These are phyloP conservation scores for Gastroboletus turbinatus DNA, from an alignment of 1,284 basidiomycete genomes.

Conservation along the genomic window DNA sequence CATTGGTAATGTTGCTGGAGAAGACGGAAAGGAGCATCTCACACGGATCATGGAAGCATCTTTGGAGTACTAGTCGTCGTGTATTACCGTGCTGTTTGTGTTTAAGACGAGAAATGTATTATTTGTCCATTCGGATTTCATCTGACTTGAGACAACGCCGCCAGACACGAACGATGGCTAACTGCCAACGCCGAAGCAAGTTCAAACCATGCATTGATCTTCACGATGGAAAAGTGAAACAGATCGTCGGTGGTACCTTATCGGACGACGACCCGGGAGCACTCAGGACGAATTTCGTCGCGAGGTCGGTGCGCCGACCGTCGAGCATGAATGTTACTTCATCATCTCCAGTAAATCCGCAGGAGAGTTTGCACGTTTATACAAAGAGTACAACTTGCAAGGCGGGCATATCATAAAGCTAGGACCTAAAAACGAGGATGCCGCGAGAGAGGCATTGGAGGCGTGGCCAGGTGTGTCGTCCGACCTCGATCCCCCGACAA, in stretches of 20 bases:
- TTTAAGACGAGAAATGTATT: conserved; percentile 2
- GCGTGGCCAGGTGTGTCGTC: conserved; percentile 74
- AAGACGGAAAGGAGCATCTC: conserved; percentile 79
- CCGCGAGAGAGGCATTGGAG: conserved; percentile 78
- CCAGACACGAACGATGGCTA: conserved; percentile 14
- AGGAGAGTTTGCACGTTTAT: conserved; percentile 80
- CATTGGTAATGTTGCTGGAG: conserved; percentile 75
- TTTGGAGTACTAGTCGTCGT: conserved; percentile 61
- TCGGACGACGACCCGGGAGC: conserved; percentile 60
- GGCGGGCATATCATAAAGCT: conserved; percentile 98
- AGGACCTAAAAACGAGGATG: conserved; percentile 85
- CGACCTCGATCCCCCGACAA: neutral
- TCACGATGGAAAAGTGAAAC: conserved; percentile 93
- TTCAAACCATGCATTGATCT: conserved; percentile 98
- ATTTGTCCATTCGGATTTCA: neutral
- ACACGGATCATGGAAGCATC: conserved; percentile 75
- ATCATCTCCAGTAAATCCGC: conserved; percentile 67
- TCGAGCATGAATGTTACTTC: neutral
- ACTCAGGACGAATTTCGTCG: conserved; percentile 91
- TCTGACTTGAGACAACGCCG: neutral
- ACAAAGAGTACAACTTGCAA: conserved; percentile 64
- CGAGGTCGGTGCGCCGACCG: conserved; percentile 57
- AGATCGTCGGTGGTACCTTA: conserved; percentile 96
- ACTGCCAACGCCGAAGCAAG: conserved; percentile 28
- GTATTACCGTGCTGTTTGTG: conserved; percentile 7